Conservation (phyloP, 306 rosid genomes). For the Mimosa bimucronata region DNA sequence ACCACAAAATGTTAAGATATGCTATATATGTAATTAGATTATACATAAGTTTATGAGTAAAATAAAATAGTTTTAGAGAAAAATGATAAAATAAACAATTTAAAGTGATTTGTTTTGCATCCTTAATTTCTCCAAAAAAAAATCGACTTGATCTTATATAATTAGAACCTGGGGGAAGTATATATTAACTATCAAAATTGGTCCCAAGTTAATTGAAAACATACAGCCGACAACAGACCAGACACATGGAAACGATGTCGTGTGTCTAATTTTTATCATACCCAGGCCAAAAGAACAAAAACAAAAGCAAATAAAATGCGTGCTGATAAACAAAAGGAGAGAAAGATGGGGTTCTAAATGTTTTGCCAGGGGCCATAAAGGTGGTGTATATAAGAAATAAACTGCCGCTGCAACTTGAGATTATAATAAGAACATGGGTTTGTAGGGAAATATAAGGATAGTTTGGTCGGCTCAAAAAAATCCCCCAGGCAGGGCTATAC, state of each 20-base stretch:
- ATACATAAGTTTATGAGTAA: too few relatives aligned
- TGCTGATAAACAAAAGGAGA: slow-evolving; percentile 4
- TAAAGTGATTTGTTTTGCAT: too few relatives aligned
- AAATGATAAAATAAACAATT: too few relatives aligned
- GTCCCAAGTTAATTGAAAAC: slow-evolving; percentile 27
- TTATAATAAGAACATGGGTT: slow-evolving; percentile 32
- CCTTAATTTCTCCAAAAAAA: too few relatives aligned
- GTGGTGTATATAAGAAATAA: slow-evolving; percentile 19
- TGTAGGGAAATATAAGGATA: slow-evolving; percentile 38
- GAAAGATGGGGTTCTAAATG: not conserved
- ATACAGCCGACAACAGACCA: slow-evolving; percentile 4
- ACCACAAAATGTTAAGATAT: too few relatives aligned
- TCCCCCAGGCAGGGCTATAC: slow-evolving; percentile 29
- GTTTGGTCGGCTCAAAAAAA: slow-evolving; percentile 49
- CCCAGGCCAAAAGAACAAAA: slow-evolving; percentile 16
- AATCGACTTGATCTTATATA: too few relatives aligned
- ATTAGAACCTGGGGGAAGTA: too few relatives aligned
- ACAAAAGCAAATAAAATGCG: not conserved
- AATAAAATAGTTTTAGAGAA: too few relatives aligned
- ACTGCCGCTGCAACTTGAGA: slow-evolving; percentile 1
- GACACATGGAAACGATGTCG: slow-evolving; percentile 35
- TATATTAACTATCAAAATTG: not conserved
- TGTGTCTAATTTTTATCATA: slow-evolving; percentile 28
- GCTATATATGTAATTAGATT: too few relatives aligned
- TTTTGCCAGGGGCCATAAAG: not conserved